Percentiles rank a stretch among this genome's conserved stretches.
Evolutionary conservation across 371 early-diverging fungal genomes (phyloP).

Genomic region (Mucor velutinosus): DNA sequence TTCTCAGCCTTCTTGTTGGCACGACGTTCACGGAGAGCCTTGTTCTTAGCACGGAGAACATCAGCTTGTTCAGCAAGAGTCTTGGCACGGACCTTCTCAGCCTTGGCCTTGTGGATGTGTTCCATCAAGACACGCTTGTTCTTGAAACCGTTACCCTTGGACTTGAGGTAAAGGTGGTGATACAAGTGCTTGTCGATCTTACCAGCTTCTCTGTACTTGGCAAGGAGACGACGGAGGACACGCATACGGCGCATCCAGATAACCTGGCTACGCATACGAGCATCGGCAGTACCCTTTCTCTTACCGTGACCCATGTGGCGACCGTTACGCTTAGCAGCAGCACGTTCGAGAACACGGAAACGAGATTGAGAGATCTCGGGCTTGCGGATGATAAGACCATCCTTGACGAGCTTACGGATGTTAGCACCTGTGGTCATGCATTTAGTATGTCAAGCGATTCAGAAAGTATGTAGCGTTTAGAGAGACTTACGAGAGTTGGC

Average conservation of each 20-base stretch:
- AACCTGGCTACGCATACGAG: slow-evolving; percentile 96
- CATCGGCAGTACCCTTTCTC: slow-evolving; percentile 98
- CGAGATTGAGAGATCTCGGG: slow-evolving; percentile 93
- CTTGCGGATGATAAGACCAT: slow-evolving; percentile 98
- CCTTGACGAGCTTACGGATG: slow-evolving; percentile 96
- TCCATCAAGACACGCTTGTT: slow-evolving; percentile 99
- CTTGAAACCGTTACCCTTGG: slow-evolving; percentile 99
- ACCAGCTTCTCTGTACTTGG: slow-evolving; percentile 97
- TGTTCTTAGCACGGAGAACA: slow-evolving; percentile 96
- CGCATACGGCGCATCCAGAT: slow-evolving; percentile 99
- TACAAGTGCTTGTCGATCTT: slow-evolving; percentile 99
- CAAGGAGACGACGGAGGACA: slow-evolving; percentile 96
- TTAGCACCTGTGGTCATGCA: slow-evolving; percentile 55
- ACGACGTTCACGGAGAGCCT: slow-evolving; percentile 96
- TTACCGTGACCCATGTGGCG: slow-evolving; percentile 99
- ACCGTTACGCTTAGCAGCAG: slow-evolving; percentile 97
- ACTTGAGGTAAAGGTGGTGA: slow-evolving; percentile 97
- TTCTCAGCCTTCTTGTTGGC: slow-evolving; percentile 84
- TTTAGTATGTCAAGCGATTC: too few relatives aligned
- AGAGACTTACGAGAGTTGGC: slow-evolving; percentile 94
- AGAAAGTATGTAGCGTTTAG: too few relatives aligned
- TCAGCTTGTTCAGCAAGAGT: slow-evolving; percentile 97
- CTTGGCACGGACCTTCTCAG: slow-evolving; percentile 97
- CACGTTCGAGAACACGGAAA: slow-evolving; percentile 93
- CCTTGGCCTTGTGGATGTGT: slow-evolving; percentile 99